Conservation (phyloP, 2,329 filamentous ascomycete species). For the Aspergillus ibericus region DNA sequence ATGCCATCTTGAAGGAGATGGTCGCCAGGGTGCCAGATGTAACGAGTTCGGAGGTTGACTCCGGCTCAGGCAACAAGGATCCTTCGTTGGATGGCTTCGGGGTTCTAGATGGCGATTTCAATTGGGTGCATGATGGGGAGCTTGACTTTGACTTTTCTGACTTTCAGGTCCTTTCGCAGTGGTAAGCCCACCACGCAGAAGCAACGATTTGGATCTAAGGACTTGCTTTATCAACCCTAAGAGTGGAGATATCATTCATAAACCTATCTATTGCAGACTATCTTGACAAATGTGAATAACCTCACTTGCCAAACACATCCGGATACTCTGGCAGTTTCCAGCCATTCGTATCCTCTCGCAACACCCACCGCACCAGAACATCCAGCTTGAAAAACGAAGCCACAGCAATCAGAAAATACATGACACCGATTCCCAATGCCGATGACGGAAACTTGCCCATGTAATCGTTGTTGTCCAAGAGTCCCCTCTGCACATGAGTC, state of each 20-base stretch:
- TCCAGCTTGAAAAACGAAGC: conserved; percentile 39
- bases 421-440: conserved; percentile 31
- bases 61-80: no score
- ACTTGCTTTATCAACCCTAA: no score
- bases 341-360: conserved; percentile 32
- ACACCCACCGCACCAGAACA: conserved; percentile 30
- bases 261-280: neutral
- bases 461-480: neutral
- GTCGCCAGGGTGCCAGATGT: neutral
- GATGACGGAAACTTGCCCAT: conserved; percentile 28
- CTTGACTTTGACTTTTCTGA: conserved; percentile 2
- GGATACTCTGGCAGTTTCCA: conserved; percentile 44
- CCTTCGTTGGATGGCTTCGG: neutral
- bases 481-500: conserved; percentile 37
- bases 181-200: no score
- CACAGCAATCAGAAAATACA: conserved; percentile 32
- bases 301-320: neutral
- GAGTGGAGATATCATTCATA: neutral
- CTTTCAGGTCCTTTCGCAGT: neutral
- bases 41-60: neutral
- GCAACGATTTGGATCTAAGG: no score
- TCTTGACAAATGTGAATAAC: no score
- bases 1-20: conserved; percentile 2
- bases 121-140: neutral
- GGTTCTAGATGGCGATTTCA: neutral